Conservation (phyloP, 176 grass and related monocot species). For the Aegilops sharonensis region DNA sequence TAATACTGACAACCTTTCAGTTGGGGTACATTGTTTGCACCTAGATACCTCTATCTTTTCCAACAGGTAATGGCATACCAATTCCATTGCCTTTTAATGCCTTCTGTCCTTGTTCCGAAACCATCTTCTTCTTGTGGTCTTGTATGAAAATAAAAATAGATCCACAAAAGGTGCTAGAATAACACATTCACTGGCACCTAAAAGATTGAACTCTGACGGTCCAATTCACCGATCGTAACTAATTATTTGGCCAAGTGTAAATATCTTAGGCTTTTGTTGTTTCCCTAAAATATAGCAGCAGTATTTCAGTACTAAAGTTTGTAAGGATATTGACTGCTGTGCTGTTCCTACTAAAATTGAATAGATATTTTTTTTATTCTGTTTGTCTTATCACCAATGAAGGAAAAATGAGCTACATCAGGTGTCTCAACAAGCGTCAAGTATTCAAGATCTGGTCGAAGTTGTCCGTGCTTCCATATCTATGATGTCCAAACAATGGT, state of each 20-base stretch:
- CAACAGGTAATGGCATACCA: conserved; percentile 46
- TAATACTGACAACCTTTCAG: conserved; percentile 42
- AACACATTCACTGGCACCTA: conserved; percentile 17
- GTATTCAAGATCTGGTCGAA: conserved; percentile 94
- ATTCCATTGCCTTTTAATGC: conserved; percentile 17
- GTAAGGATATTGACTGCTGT: background rate
- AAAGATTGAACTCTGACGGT: background rate
- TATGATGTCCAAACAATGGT: conserved; percentile 94
- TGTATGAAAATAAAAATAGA: conserved; percentile 8
- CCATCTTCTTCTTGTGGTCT: conserved; percentile 6
- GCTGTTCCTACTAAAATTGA: conserved; percentile 1
- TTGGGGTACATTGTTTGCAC: conserved; percentile 77
- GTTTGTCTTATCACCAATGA: conserved; percentile 12
- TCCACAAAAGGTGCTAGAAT: conserved; percentile 15
- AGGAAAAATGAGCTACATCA: conserved; percentile 99
- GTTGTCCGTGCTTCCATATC: conserved; percentile 75
- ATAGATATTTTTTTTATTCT: background rate
- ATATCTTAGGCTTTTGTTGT: background rate
- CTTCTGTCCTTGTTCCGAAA: conserved; percentile 7
- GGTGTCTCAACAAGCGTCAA: conserved; percentile 95
- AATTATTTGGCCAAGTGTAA: conserved; percentile 11
- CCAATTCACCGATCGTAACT: background rate
- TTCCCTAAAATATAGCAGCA: conserved; percentile 6
- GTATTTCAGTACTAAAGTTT: conserved; percentile 20
- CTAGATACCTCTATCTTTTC: conserved; percentile 90